Evolutionary conservation across 805 yeast species (phyloP), one percentile per base, ranked within the genome.

Genomic region (Candida anglica): DNA sequence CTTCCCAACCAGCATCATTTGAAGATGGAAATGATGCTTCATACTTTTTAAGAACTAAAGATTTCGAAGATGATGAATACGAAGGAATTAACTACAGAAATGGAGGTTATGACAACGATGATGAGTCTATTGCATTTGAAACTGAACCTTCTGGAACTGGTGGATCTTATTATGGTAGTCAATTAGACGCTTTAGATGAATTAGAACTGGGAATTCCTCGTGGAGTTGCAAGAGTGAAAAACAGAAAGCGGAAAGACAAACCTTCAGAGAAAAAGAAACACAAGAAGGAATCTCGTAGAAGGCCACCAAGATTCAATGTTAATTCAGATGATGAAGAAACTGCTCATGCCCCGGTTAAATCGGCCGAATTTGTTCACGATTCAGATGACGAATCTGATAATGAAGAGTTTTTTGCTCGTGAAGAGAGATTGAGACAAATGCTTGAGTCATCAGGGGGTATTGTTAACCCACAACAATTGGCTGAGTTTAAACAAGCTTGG

Each of bases 301-400:
- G 46, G 13, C 46, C 52, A 2, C 52, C 61, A 6, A 49, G 50
- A 13, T 56, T 60, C 36, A 53, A 57, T 21, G 37, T 57, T 6
- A 36, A 30, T 3, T 50, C 68, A 16, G 69, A 58, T 24, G 61
- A 52, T 20, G 66, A 52, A 19, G 43, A 34, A 16, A 17, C 27
- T 15, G 18, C 24, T 16, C 37, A 39, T 30, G 45, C 36, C 4
- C 42, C 46, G 5, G 47, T 56, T 32, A 64, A 71, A 28, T 80
- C 87, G 1, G 58, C 79, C 3, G 78, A 72, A 36, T 72, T 57
- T 42, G 71, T 81, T 29, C 63, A 63, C 32, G 81, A 73, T 33
- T 77, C 85, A 2, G 87, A 80, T 48, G 85, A 79, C 46, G 79
- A 71, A 8, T 66, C 75, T 4, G 86, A 79, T 46, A 76, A 66